A percentile compares a stretch with the other conserved stretches of the same genome.
Evolutionary conservation across 1,284 basidiomycete genomes (phyloP).

Genomic region (Melampsora medusae): DNA sequence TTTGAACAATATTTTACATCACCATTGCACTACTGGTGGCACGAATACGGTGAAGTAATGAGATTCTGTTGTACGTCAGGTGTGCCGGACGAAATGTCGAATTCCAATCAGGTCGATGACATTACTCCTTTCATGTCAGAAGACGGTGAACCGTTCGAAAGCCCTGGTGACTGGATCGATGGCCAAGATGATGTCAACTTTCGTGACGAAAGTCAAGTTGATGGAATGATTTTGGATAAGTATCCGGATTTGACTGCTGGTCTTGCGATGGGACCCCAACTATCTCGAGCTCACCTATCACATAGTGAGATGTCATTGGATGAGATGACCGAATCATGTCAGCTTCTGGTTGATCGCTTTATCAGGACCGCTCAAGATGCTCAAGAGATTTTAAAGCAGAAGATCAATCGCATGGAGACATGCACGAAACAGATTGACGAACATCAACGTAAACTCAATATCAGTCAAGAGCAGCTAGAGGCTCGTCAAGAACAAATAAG

Average conservation of each 20-base stretch:
- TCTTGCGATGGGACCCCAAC: not conserved
- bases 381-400: not conserved
- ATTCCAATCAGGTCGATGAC: no score
- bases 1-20: no score
- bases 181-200: not conserved
- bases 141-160: not conserved
- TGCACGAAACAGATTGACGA: not conserved
- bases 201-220: not conserved
- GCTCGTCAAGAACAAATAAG: not conserved
- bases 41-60: no score
- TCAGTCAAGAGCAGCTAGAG: not conserved
- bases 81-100: no score
- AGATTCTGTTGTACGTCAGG: no score
- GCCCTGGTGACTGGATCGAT: not conserved
- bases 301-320: not conserved
- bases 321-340: not conserved
- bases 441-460: not conserved
- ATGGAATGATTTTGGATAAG: not conserved
- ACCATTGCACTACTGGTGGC: no score
- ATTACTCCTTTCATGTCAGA: not conserved
- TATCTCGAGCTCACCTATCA: not conserved
- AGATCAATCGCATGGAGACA: not conserved
- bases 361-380: not conserved
- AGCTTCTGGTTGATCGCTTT: not conserved
- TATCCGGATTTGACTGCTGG: slow-evolving; percentile 4